Evolutionary conservation across 805 yeast species (phyloP), one percentile per base, ranked within the genome.

Genomic region (Yarrowia bubula): DNA sequence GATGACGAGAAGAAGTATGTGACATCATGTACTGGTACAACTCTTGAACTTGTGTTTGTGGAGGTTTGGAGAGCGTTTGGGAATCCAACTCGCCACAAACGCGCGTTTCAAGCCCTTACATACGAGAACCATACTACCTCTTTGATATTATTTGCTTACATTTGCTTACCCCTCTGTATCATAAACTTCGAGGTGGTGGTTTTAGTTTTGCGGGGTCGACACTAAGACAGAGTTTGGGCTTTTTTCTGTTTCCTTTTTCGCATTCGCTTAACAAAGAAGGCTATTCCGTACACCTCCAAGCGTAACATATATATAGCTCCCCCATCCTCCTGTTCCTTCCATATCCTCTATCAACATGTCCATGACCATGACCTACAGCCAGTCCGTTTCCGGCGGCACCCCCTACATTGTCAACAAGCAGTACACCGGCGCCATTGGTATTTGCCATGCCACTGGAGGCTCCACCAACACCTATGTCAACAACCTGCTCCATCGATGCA

Each of bases 281-380:
- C 28, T 22, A 22, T 22, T 22, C 28, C 28, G 28, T 22, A 35
- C 38, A 35, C 13, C 13, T 35, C 38, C 38, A 3, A 35, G 17
- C 22, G 11, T 13, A 14, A 46, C 22, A 48, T 48, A 48, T 48
- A 35, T 48, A 48, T 47, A 32, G 11, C 33, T 17, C 31, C 35
- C 17, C 15, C 41, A 33, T 41, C 41, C 17, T 41, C 39, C 53
- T 28, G 10, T 2, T 13, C 15, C 22, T 13, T 18, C 32, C 28
- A 3, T 22, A 22, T 8, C 14, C 9, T 28, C 38, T 10, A n/a
- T 8, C 37, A 55, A 41, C 22, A 55, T 31, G 46, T 39, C 47
- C 47, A 41, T 38, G 42, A 55, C 61, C n/a, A 55, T 55, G 61
- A 55, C 61, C 18, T 39, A 55, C 61, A 55, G 61, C 61, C 47